These are phyloP conservation scores for Phytophthora citricola DNA, from an alignment of 352 stramenopile genomes.

Conservation along the genomic window DNA sequence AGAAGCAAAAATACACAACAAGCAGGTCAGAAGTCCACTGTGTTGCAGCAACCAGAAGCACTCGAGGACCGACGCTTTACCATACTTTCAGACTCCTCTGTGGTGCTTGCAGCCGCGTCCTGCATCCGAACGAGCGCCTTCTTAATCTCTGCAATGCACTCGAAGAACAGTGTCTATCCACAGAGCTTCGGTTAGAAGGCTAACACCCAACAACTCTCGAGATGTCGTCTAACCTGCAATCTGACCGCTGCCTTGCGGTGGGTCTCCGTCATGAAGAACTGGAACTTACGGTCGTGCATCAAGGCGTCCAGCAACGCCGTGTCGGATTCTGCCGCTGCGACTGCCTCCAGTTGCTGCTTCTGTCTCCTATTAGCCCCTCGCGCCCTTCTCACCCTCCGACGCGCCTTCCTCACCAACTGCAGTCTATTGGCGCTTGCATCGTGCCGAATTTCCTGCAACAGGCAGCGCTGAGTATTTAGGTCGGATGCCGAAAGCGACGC, in stretches of 20 bases:
- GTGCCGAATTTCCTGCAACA: slow-evolving; percentile 21
- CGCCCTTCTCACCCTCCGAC: slow-evolving; percentile 2
- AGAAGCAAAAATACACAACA: not conserved
- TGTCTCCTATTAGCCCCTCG: slow-evolving; percentile 17
- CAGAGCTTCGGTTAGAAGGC: not conserved
- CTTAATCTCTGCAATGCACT: slow-evolving; percentile 54
- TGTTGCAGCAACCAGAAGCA: not conserved
- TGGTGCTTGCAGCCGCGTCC: slow-evolving; percentile 23
- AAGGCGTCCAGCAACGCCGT: slow-evolving; percentile 9
- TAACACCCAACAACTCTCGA: not conserved
- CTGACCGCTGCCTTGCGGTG: slow-evolving; percentile 20
- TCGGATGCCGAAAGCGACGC: slow-evolving; percentile 14
- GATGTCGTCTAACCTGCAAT: slow-evolving; percentile 17
- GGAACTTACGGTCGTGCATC: slow-evolving; percentile 18
- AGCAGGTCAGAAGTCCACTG: not conserved
- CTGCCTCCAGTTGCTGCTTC: slow-evolving; percentile 12
- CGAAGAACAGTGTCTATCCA: slow-evolving; percentile 40
- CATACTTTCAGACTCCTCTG: slow-evolving; percentile 48
- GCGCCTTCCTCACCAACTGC: slow-evolving; percentile 17
- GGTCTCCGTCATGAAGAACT: slow-evolving; percentile 27
- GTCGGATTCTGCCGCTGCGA: slow-evolving; percentile 17
- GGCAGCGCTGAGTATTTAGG: not conserved
- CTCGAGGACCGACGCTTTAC: slow-evolving; percentile 35
- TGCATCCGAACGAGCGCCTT: slow-evolving; percentile 46
- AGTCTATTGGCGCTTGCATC: slow-evolving; percentile 11